A percentile compares a stretch with the other conserved stretches of the same genome.
These are phyloP conservation scores for Trichosanthes truncata DNA, from an alignment of 306 rosid species.

Conservation along the genomic window DNA sequence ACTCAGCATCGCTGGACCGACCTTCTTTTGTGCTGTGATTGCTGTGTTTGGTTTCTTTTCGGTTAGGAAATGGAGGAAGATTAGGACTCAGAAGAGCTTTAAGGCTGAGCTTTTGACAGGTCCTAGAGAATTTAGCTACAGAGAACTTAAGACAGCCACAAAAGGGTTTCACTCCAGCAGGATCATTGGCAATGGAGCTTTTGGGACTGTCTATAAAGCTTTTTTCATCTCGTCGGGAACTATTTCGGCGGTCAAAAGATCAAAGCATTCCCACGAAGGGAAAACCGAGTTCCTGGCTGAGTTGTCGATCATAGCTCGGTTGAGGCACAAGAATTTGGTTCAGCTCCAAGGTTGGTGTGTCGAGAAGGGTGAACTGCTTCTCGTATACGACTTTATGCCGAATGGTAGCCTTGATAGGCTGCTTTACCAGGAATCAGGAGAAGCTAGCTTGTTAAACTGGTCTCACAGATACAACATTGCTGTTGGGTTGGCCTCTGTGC, in stretches of 20 bases:
- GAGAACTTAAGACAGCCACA: slow-evolving; percentile 49
- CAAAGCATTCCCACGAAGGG: slow-evolving; percentile 43
- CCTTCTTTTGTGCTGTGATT: slow-evolving; percentile 27
- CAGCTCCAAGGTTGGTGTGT: slow-evolving; percentile 90
- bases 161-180: slow-evolving; percentile 67
- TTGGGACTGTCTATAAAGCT: slow-evolving; percentile 81
- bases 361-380: slow-evolving; percentile 60
- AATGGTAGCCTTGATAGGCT: slow-evolving; percentile 43
- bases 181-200: slow-evolving; percentile 68
- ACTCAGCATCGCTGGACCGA: slow-evolving; percentile 42
- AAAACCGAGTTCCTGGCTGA: slow-evolving; percentile 42
- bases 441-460: slow-evolving; percentile 34
- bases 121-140: slow-evolving; percentile 61
- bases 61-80: slow-evolving; percentile 30
- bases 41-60: slow-evolving; percentile 39
- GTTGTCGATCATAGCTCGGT: slow-evolving; percentile 55
- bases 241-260: slow-evolving; percentile 48
- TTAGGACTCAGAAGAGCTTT: slow-evolving; percentile 24
- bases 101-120: slow-evolving; percentile 38
- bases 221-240: slow-evolving; percentile 34
- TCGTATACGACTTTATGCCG: slow-evolving; percentile 73
- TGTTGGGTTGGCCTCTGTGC: slow-evolving; percentile 60
- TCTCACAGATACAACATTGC: slow-evolving; percentile 46
- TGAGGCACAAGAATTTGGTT: slow-evolving; percentile 72
- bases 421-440: slow-evolving; percentile 38